These are phyloP conservation scores for Piloderma croceum DNA, from an alignment of 768 basidiomycete species.

Conservation along the genomic window DNA sequence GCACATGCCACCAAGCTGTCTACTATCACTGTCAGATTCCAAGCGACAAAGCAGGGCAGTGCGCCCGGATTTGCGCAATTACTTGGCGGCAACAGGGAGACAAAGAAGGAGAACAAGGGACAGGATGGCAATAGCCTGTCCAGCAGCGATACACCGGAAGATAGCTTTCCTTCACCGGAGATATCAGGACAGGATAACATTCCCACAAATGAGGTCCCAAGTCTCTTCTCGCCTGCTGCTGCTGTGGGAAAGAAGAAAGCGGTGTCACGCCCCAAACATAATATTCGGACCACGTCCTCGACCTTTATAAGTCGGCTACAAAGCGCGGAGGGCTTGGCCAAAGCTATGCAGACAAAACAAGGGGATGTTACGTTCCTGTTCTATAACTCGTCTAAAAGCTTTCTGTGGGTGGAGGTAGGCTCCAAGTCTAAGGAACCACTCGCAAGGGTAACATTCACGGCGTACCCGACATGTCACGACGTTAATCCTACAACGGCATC, in stretches of 20 bases:
- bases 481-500: constrained; percentile 76
- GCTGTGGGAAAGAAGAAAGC: constrained; percentile 57
- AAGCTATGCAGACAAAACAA: constrained; percentile 66
- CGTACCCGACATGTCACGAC: constrained; percentile 87
- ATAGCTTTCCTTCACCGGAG: constrained; percentile 36
- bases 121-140: constrained; percentile 72
- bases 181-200: constrained; percentile 20
- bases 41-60: constrained; percentile 45
- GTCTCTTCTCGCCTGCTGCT: constrained; percentile 55
- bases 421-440: constrained; percentile 83
- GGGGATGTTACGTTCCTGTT: constrained; percentile 86
- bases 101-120: constrained; percentile 45
- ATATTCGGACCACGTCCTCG: constrained; percentile 84
- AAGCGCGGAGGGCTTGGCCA: constrained; percentile 68
- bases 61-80: constrained; percentile 63
- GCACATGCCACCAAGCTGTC: constrained; percentile 59
- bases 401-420: constrained; percentile 85
- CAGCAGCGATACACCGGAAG: constrained; percentile 77
- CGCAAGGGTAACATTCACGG: constrained; percentile 77
- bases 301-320: constrained; percentile 89
- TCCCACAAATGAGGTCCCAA: constrained; percentile 39
- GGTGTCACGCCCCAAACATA: constrained; percentile 76
- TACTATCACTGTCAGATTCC: constrained; percentile 58
- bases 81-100: constrained; percentile 63
- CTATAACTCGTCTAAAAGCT: constrained; percentile 80